Evolutionary conservation across 441 rosid genomes (phyloP), one percentile per base, ranked within the genome.

Genomic region (Codiaeum variegatum): DNA sequence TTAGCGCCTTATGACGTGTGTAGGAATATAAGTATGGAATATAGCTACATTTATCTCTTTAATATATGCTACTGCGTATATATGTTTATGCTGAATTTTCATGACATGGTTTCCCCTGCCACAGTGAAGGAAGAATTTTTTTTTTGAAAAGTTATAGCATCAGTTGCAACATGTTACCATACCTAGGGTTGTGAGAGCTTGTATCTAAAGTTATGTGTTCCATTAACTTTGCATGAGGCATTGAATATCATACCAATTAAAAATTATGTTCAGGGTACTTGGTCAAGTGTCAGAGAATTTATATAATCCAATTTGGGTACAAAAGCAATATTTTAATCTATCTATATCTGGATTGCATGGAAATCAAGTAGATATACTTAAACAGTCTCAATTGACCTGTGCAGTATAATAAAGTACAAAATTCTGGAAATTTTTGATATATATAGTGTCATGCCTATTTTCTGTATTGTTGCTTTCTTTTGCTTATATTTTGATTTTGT

Each of bases 401-500:
- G 55, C 11, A 32, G 18, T 63, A 60, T 24, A 29, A 61, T 64
- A 52, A 34, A 29, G 44, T 71, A 63, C 34, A 67, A 49, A 58
- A 18, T 36, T 19, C 55, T 10, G 24, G 8, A 55, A 67, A 6
- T 38, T 54, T 28, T 55, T 73, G 46, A 24, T 21, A 38, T 46
- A 62, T 44, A 24, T 66, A 47, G 23, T 49, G 49, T 73, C 19
- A 15, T 64, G 49, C 23, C 66, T 46, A n/a, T 46, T 64, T 32
- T 36, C 47, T 16, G 5, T 47, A 49, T 69, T 24, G 44, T 63
- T 75, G n/a, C 67, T 68, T 44, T 56, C 62, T 51, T 63, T 52
- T 70, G 52, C 70, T 71, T 61, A 51, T 69, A 58, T 62, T 46
- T 69, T 81, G 34, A 63, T 63, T 18, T 69, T 38, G 52, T 64